Percentiles rank a stretch among this genome's conserved stretches.
These are phyloP conservation scores for Rhodotorula sp. DNA, from an alignment of 1,284 basidiomycete species.

Conservation along the genomic window DNA sequence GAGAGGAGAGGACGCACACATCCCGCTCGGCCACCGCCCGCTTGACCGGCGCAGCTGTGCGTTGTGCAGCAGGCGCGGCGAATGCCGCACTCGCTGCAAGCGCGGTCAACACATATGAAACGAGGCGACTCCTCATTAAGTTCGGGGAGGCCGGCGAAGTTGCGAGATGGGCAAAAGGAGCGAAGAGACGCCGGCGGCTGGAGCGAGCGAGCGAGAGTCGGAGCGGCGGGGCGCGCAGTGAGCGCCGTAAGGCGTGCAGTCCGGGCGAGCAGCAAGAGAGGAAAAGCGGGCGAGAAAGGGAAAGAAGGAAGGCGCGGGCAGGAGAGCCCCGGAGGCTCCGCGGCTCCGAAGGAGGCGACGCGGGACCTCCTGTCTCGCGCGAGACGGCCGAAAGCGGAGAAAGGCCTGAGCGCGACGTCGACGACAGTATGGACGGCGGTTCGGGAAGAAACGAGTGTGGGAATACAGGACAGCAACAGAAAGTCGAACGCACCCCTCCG, in stretches of 20 bases:
- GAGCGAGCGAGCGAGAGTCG: no score
- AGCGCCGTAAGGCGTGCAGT: no score
- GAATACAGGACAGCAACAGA: neutral
- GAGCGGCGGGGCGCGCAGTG: no score
- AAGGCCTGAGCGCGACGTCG: neutral
- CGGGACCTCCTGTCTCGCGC: no score
- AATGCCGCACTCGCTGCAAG: neutral
- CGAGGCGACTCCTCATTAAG: neutral
- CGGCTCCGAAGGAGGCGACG: no score
- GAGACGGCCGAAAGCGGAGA: neutral
- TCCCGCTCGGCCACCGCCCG: constrained; percentile 3
- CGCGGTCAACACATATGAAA: neutral
- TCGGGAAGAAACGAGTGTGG: neutral
- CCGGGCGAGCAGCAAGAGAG: no score
- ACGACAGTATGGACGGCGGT: neutral
- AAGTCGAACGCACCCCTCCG: neutral
- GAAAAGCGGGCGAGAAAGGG: no score
- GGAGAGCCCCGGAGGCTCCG: no score
- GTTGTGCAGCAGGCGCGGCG: neutral
- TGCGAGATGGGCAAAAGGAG: neutral
- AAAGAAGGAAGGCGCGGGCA: no score
- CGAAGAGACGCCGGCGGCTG: no score
- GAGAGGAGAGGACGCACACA: constrained; percentile 6
- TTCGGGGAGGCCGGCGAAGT: no score
- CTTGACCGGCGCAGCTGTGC: neutral